These are phyloP conservation scores for Trichoderma erinaceum DNA, from an alignment of 495 filamentous ascomycete genomes.

Conservation along the genomic window DNA sequence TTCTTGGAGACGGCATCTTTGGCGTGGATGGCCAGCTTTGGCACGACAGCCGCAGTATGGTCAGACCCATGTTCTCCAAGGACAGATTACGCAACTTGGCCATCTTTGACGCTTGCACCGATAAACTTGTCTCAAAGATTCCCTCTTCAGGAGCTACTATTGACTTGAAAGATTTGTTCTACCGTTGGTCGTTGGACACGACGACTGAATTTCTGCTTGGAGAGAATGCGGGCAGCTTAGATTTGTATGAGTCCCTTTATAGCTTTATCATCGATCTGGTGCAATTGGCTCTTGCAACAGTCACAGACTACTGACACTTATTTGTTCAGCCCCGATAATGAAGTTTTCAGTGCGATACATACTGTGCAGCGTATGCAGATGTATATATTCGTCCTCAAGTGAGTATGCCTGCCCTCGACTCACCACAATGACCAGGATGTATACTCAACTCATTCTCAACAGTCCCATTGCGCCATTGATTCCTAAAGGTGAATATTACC, in stretches of 20 bases:
- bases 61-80: conserved; percentile 54
- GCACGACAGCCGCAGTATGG: conserved; percentile 46
- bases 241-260: conserved; percentile 29
- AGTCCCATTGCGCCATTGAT: conserved; percentile 40
- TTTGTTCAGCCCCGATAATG: conserved; percentile 30
- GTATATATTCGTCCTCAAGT: conserved; percentile 39
- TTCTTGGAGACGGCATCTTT: conserved; percentile 55
- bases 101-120: conserved; percentile 47
- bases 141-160: conserved; percentile 36
- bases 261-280: too few relatives aligned
- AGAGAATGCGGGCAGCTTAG: conserved; percentile 44
- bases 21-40: conserved; percentile 49
- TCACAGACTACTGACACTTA: not conserved
- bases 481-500: conserved; percentile 37
- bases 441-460: not conserved
- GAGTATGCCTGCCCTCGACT: not conserved
- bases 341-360: conserved; percentile 48
- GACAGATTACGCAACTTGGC: conserved; percentile 40
- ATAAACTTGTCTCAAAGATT: conserved; percentile 37
- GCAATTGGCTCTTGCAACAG: too few relatives aligned
- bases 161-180: conserved; percentile 49
- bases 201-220: conserved; percentile 57
- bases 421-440: not conserved
- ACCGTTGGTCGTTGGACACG: conserved; percentile 50
- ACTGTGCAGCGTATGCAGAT: conserved; percentile 48